phyloP scores from a whole-genome alignment of 2,329 filamentous ascomycete species.

The Penicillium sp. region DNA sequence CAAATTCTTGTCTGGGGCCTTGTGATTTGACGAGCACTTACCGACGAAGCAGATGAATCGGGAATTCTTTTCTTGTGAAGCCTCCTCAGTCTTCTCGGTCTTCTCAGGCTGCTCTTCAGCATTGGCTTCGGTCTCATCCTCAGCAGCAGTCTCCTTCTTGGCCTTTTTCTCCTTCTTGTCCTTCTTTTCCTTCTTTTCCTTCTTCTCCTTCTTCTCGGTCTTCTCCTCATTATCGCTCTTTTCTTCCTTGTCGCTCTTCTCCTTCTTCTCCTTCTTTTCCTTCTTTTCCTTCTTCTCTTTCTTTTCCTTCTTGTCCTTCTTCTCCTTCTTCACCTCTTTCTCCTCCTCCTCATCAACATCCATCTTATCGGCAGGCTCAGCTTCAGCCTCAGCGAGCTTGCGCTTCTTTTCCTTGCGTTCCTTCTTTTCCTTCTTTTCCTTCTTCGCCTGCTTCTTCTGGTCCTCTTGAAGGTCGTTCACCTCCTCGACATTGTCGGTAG shows the following conservation, averaged over 20 bases:
- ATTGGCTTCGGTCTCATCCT: constrained; percentile 12
- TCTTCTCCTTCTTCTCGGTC: constrained; percentile 11
- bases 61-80: constrained; percentile 39
- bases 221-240: constrained; percentile 17
- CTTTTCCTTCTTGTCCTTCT: constrained; percentile 7
- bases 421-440: constrained; percentile 18
- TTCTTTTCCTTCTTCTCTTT: constrained; percentile 20
- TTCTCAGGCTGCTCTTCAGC: constrained; percentile 13
- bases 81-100: background rate
- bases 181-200: constrained; percentile 13
- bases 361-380: constrained; percentile 3
- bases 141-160: constrained; percentile 14
- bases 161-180: constrained; percentile 19
- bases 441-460: constrained; percentile 36
- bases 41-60: constrained; percentile 79
- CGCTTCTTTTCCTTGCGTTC: constrained; percentile 18
- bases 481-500: constrained; percentile 31
- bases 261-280: constrained; percentile 14
- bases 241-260: constrained; percentile 17
- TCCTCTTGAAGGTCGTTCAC: constrained; percentile 24
- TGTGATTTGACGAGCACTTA: constrained; percentile 32
- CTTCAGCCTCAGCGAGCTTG: background rate
- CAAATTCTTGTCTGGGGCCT: background rate
- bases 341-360: constrained; percentile 14
- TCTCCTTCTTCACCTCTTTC: constrained; percentile 11